Base-by-base conservation (phyloP, 2,329 filamentous ascomycete species). In the Aspergillus sp. region DNA sequence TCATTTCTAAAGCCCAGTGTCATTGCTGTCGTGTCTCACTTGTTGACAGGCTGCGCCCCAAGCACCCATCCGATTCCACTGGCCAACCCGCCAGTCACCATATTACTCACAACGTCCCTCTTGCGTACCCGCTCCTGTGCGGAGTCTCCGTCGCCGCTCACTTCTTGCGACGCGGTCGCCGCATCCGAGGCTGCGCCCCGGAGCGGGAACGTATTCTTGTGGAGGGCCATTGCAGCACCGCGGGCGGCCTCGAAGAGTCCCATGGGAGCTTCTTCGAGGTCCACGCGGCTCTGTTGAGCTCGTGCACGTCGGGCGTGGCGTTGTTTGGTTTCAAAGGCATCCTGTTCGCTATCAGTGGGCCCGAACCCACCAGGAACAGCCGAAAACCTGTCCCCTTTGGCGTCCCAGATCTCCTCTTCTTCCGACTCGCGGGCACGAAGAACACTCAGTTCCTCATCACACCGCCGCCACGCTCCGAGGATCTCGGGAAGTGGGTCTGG, bases 51-150 rank as follows among this genome's bases (percentile, higher is more conserved):
- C 54, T 77, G 74, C 49, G 75, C 76, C 66, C 84, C 84, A 50
- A 87, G 66, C 52, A 87, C 81, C 84, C 84, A 87, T 7, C 84
- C 84, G 62, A 87, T 73, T 9, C 84, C 84, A 64, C 77, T 83
- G 6, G 81, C 82, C 63, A 87, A 66, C 5, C 82, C 82, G 2
- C 82, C 83, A 11, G 81, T 85, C 5, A 86, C 84, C 68, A 83
- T 83, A 70, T 78, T 86, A 53, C 83, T 83, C 45, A 87, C 82
- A 71, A 86, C 69, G 65, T 80, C 78, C 53, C 78, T 65, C 60
- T 79, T 80, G 40, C 78, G 66, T 14, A 78, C 71, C 40, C 71
- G 68, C 50, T 64, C 54, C 48, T 61, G 56, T 40, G 60, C 40
- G 49, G 36, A 44, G 49, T 53, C 57, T 55, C 47, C 62, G 49